Percentiles rank a stretch among this genome's conserved stretches.
These are phyloP conservation scores for Pseudopithomyces chartarum DNA, from an alignment of 2,329 filamentous ascomycete species.

Conservation along the genomic window DNA sequence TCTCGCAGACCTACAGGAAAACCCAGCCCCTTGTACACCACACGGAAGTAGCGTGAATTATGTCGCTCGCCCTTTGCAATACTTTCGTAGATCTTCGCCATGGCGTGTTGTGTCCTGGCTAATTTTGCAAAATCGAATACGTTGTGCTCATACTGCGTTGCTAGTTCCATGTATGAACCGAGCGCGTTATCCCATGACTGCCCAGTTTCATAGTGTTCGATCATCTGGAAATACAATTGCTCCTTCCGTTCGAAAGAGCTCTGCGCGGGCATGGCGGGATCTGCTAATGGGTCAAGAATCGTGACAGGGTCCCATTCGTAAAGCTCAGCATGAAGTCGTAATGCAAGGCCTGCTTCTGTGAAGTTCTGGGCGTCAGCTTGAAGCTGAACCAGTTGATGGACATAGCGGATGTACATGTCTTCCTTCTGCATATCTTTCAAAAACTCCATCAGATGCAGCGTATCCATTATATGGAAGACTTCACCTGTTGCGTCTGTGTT, in stretches of 20 bases:
- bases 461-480: constrained; percentile 83
- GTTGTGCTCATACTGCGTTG: constrained; percentile 87
- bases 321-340: constrained; percentile 88
- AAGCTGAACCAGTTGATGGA: constrained; percentile 83
- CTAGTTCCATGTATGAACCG: constrained; percentile 86
- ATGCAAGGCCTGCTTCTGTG: constrained; percentile 85
- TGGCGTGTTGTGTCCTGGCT: constrained; percentile 84
- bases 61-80: constrained; percentile 81
- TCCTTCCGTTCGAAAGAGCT: constrained; percentile 92
- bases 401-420: constrained; percentile 94
- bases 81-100: constrained; percentile 88
- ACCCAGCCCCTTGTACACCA: constrained; percentile 85
- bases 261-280: constrained; percentile 81
- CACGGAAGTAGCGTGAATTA: constrained; percentile 87
- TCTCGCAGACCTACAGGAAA: constrained; percentile 82
- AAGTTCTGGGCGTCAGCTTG: constrained; percentile 78
- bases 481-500: constrained; percentile 75
- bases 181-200: constrained; percentile 90
- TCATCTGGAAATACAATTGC: constrained; percentile 89
- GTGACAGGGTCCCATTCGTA: constrained; percentile 86
- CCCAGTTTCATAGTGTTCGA: constrained; percentile 93
- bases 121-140: constrained; percentile 91
- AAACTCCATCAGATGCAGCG: constrained; percentile 91
- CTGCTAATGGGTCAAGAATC: constrained; percentile 67
- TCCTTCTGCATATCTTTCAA: constrained; percentile 95